phyloP scores from a whole-genome alignment of 73 alveolate genomes.

The Symbiodinium natans region DNA sequence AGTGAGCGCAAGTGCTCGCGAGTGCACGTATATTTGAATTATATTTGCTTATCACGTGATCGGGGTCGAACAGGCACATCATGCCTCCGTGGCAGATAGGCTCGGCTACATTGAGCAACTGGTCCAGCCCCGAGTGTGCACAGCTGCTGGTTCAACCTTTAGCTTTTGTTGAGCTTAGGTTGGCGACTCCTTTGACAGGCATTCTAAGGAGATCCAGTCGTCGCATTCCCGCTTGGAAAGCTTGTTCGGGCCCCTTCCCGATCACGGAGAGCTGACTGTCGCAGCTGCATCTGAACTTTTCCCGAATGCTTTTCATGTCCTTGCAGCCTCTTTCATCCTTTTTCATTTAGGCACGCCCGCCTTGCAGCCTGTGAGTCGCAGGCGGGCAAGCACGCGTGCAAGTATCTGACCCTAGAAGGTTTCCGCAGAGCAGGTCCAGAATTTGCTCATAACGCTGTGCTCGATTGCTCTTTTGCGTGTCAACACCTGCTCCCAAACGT shows the following conservation, averaged over 20 bases:
- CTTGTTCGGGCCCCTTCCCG: neutral
- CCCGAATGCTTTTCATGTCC: neutral
- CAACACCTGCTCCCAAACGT: too few species aligned
- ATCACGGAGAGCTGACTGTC: neutral
- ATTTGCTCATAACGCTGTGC: too few species aligned
- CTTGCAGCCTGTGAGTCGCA: conserved; percentile 31
- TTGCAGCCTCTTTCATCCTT: neutral
- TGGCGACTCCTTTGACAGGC: conserved; percentile 67
- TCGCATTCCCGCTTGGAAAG: conserved; percentile 62
- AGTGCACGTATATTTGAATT: too few species aligned
- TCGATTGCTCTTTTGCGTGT: too few species aligned
- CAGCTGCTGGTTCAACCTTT: neutral
- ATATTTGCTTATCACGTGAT: too few species aligned
- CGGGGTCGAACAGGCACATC: conserved; percentile 35
- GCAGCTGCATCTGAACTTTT: neutral
- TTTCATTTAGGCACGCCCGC: neutral
- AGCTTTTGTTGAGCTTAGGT: neutral
- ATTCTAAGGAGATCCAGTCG: conserved; percentile 54
- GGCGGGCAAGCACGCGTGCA: neutral
- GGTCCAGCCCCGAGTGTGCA: neutral
- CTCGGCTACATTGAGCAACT: conserved; percentile 61
- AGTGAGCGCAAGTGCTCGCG: too few species aligned
- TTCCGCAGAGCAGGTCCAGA: too few species aligned
- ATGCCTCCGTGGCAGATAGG: conserved; percentile 75
- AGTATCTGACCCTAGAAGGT: too few species aligned